Evolutionary conservation across 352 stramenopile species (phyloP).

Genomic region (Phytopythium vexans): DNA sequence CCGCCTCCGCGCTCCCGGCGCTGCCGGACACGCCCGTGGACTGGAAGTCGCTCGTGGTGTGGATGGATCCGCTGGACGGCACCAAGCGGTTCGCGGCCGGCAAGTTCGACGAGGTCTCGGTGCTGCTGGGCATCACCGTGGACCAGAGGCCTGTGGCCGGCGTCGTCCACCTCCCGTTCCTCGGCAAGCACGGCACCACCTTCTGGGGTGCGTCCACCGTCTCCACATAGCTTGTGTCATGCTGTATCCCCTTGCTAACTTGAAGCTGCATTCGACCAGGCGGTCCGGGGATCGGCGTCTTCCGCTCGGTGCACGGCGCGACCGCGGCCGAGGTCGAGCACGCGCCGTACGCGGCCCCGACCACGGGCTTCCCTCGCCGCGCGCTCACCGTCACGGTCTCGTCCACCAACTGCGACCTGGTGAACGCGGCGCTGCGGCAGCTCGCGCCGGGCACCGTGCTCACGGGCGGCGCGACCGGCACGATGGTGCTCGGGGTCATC

Average conservation of each 20-base stretch:
- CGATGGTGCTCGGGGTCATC: constrained; percentile 66
- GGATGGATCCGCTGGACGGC: constrained; percentile 76
- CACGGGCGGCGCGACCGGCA: constrained; percentile 65
- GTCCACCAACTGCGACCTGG: constrained; percentile 45
- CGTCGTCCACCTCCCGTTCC: constrained; percentile 75
- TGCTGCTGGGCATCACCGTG: constrained; percentile 73
- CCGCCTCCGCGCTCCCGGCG: constrained; percentile 13
- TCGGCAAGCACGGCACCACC: constrained; percentile 42
- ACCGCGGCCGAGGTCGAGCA: constrained; percentile 21
- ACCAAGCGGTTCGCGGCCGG: constrained; percentile 77
- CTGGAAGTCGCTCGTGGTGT: constrained; percentile 55
- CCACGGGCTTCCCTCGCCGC: constrained; percentile 31
- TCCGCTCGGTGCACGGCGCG: constrained; percentile 30
- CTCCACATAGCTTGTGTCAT: not conserved
- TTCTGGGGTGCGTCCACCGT: constrained; percentile 50
- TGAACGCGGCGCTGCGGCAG: constrained; percentile 34
- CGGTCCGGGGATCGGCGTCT: constrained; percentile 49
- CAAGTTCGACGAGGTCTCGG: constrained; percentile 73
- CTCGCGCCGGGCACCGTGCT: constrained; percentile 33
- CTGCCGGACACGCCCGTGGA: constrained; percentile 28
- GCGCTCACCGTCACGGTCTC: constrained; percentile 53
- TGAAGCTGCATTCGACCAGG: constrained; percentile 20
- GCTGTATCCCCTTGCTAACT: not conserved
- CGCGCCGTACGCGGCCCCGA: constrained; percentile 14
- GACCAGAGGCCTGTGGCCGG: constrained; percentile 56